Percentiles rank a stretch among this genome's conserved stretches.
phyloP scores from a whole-genome alignment of 2,329 filamentous ascomycete genomes.

The Eutypa lata region DNA sequence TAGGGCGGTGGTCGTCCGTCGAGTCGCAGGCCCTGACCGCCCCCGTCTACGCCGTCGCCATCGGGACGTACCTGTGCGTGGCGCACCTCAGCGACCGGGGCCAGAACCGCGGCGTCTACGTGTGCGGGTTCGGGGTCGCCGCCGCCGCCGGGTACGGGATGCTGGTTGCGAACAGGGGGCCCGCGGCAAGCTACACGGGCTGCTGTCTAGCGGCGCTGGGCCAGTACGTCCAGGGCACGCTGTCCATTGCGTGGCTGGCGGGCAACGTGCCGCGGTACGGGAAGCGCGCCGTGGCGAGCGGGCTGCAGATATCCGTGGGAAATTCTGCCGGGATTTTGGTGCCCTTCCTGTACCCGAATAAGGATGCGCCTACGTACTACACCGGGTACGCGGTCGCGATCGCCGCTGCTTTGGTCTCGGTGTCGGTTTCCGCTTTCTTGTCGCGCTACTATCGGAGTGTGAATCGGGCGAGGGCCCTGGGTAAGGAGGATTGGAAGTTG shows the following conservation, averaged over 20 bases:
- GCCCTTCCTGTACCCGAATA: conserved; percentile 51
- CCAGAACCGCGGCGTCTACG: conserved; percentile 55
- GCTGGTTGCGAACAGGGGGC: conserved; percentile 51
- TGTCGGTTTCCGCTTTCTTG: conserved; percentile 24
- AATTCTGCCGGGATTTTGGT: conserved; percentile 63
- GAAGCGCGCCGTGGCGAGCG: conserved; percentile 60
- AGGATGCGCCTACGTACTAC: conserved; percentile 42
- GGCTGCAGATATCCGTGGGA: conserved; percentile 58
- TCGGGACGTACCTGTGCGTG: conserved; percentile 55
- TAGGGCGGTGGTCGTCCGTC: conserved; percentile 53
- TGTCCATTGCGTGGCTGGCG: conserved; percentile 35
- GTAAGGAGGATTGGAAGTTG: conserved; percentile 36
- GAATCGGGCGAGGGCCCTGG: conserved; percentile 34
- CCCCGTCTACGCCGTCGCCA: conserved; percentile 64
- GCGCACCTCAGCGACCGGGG: conserved; percentile 56
- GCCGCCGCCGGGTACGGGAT: conserved; percentile 59
- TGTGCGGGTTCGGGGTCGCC: conserved; percentile 44
- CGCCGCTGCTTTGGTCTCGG: conserved; percentile 39
- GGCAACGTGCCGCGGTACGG: conserved; percentile 62
- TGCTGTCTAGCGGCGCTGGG: conserved; percentile 62
- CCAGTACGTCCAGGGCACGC: conserved; percentile 8
- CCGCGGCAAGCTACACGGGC: conserved; percentile 58
- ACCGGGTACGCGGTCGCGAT: conserved; percentile 51
- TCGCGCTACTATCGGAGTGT: conserved; percentile 28
- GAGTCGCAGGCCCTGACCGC: conserved; percentile 66